Evolutionary conservation across 345 rosid genomes (phyloP), one percentile per base, ranked within the genome.

Genomic region (Lepidium africanum): DNA sequence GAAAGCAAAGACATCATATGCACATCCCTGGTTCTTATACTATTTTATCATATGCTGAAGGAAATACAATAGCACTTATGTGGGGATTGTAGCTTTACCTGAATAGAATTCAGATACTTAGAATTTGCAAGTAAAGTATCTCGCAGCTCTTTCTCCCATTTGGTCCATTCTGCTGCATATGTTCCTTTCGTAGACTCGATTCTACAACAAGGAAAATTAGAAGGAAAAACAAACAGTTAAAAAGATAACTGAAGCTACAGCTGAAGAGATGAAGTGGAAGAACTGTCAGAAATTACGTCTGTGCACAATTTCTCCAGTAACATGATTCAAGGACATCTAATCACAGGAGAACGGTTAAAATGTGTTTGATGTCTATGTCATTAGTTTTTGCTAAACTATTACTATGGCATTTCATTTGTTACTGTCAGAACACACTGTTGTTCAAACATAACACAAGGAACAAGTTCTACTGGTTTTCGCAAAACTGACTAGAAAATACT

Each of bases 91-190:
- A 5, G 51, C 36, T 50, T 30, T 57, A 93, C 96, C 97, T 90
- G 98, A 73, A 90, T 56, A 79, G 87, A 84, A 69, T 74, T 78
- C 19, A 91, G 74, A 82, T 86, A 87, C 60, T 91, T 80, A 16
- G 88, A 72, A 77, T 83, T 65, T 76, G 65, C 76, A 27, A 39
- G 27, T 49, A 94, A 60, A 65, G 73, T 74, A 39, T 81, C 80
- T 5, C 91, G 85, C 71, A 91, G 72, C 50, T 75, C 77, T 72
- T 83, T 85, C 81, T 94, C 99, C 99, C 97, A 94, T 70, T 88
- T 84, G 48, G 73, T 70, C 96, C 97, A 94, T 69, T 87, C 92
- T 62, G 76, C 77, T 54, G 79, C 82, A 68, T 85, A 94, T 39
- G 91, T 54, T 52, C 95, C 96, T 74, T 91, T 87, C 25, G 83